Evolutionary conservation across 257 asterid species (phyloP).

Genomic region (Paraleonurus japonicus): DNA sequence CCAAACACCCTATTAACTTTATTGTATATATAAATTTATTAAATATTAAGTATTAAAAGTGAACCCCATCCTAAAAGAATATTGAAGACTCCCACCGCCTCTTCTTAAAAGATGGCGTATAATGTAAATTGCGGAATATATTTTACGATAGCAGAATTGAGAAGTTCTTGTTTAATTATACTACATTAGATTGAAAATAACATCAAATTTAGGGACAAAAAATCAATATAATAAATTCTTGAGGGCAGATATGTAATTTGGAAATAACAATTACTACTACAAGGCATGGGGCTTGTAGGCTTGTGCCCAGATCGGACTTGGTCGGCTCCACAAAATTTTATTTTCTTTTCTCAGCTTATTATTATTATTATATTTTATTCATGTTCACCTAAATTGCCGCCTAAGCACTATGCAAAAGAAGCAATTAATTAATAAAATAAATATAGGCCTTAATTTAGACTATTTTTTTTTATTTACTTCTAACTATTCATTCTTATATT

Average conservation of each 20-base stretch:
- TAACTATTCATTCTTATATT: neutral
- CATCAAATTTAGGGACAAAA: conserved; percentile 26
- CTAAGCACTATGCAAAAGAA: conserved; percentile 24
- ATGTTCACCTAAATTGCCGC: conserved; percentile 29
- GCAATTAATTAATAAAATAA: neutral
- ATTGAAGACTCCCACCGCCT: no score
- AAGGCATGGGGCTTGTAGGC: neutral
- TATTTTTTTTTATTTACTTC: neutral
- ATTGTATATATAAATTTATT: no score
- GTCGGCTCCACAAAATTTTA: conserved; percentile 24
- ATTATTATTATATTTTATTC: neutral
- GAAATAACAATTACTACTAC: neutral
- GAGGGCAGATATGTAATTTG: conserved; percentile 13
- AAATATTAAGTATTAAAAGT: no score
- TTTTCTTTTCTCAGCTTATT: neutral
- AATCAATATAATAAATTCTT: neutral
- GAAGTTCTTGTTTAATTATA: no score
- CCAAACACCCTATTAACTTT: no score
- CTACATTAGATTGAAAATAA: neutral
- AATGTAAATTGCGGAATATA: no score
- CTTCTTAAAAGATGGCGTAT: no score
- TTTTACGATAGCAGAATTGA: no score
- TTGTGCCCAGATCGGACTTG: conserved; percentile 26
- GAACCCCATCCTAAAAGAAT: no score
- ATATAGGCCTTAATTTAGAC: neutral